Base-by-base conservation (phyloP, 352 stramenopile genomes). In the Globisporangium nunn region DNA sequence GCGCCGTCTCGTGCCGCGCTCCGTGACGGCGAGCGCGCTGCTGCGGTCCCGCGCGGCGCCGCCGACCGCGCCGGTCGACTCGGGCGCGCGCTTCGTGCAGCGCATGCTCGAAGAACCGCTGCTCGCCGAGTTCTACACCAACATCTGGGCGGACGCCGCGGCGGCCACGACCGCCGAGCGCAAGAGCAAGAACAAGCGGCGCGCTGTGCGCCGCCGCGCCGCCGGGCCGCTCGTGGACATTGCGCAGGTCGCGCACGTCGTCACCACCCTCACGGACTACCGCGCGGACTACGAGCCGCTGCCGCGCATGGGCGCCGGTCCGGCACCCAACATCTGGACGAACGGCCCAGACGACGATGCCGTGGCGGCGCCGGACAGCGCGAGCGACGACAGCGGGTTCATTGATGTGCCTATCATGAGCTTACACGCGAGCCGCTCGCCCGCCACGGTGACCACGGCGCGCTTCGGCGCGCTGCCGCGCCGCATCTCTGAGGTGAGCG, bases 251-350 rank as follows among this genome's bases (percentile, higher is more conserved):
- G 81, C 81, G 3, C 70, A 92, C 59, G 75, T 82, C 3, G 68
- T 92, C 23, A 86, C 75, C 33, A 84, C 72, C 12, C 66, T 78
- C 58, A 78, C 67, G 1, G 76, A 92, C 62, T 92, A 87, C 67
- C 82, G 78, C 18, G 67, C 61, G 33, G 81, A 88, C 55, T 92
- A 92, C 70, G 68, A 58, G 6, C 54, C 66, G 2, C 49, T 72
- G 17, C n/a, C 50, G 11, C 35, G 29, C 3, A 63, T 67, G 66
- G n/a, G 50, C 18, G 23, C 23, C 23, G 52, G 3, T 0, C 2
- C 37, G 23, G n/a, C 58, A 2, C 52, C 71, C 28, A 91, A 91
- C 59, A 70, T 91, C 54, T 91, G 81, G 81, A 69, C 75, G 41
- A 67, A 74, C 45, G 58, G 61, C 41, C 29, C 70, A 51, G 41